Conservation (phyloP, 352 stramenopile species). For the Pythium diclinum region DNA sequence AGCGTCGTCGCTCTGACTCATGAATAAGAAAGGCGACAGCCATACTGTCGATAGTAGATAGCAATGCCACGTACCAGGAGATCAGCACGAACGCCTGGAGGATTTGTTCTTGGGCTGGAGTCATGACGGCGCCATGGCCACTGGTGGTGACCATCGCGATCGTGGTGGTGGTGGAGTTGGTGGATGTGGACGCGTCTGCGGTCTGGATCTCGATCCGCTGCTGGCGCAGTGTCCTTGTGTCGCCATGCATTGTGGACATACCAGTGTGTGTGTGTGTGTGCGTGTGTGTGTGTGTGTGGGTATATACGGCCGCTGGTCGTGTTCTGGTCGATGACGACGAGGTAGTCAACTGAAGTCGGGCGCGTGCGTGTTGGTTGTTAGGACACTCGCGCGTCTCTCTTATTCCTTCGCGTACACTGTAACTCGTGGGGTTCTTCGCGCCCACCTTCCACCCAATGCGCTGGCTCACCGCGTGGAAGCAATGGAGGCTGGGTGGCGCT, state of each 20-base stretch:
- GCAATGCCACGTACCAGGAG: slow-evolving; percentile 14
- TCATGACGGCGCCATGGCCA: not conserved
- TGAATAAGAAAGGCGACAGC: not conserved
- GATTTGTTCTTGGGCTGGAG: slow-evolving; percentile 9
- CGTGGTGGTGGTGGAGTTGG: not conserved
- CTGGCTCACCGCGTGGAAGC: not conserved
- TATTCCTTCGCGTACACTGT: not conserved
- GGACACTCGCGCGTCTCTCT: not conserved
- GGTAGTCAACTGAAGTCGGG: not conserved
- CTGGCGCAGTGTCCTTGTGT: not conserved
- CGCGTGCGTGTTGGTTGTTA: not conserved
- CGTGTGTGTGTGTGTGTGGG: not conserved
- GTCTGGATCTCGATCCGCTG: slow-evolving; percentile 3
- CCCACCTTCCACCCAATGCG: not conserved
- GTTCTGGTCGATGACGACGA: not conserved
- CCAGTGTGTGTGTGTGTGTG: not conserved
- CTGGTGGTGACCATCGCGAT: not conserved
- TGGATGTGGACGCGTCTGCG: not conserved
- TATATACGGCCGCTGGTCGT: not conserved
- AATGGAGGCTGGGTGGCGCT: not conserved
- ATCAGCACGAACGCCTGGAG: slow-evolving; percentile 24
- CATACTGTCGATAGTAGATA: not conserved
- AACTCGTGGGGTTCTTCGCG: not conserved
- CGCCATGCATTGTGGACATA: not conserved
- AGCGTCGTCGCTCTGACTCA: not conserved